Evolutionary conservation across 495 filamentous ascomycete genomes (phyloP).

Genomic region (Xylaria scruposa): DNA sequence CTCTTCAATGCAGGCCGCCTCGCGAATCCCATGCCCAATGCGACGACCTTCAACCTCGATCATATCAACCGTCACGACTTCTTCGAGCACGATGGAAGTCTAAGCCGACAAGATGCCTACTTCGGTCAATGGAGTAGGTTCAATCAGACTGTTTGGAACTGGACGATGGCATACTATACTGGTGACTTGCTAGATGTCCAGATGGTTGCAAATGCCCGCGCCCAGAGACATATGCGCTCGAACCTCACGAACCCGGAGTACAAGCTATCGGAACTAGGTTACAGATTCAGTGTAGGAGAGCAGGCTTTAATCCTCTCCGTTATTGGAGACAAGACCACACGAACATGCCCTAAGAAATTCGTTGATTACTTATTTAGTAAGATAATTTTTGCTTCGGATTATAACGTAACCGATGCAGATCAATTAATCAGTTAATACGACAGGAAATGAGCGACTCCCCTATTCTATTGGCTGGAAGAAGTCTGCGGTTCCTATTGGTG

Average conservation of each 20-base stretch:
- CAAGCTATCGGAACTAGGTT: constrained; percentile 39
- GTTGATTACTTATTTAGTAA: background rate
- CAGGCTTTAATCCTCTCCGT: background rate
- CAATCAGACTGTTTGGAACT: constrained; percentile 53
- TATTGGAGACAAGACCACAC: background rate
- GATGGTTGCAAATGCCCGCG: constrained; percentile 51
- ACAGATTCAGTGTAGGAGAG: constrained; percentile 54
- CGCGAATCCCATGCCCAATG: constrained; percentile 56
- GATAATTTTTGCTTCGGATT: background rate
- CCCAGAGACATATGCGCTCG: constrained; percentile 50
- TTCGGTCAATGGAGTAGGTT: constrained; percentile 52
- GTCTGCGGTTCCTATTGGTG: background rate
- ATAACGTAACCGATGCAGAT: background rate
- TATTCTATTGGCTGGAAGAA: background rate
- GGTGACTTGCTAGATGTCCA: constrained; percentile 43
- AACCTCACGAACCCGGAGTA: constrained; percentile 53
- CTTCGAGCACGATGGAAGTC: constrained; percentile 58
- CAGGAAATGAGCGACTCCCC: background rate
- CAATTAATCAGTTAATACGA: background rate
- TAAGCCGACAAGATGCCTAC: constrained; percentile 54
- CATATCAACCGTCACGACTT: constrained; percentile 56
- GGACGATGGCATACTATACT: constrained; percentile 51
- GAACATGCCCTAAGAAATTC: background rate
- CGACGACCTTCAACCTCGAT: constrained; percentile 56
- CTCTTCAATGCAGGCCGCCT: constrained; percentile 36